Evolutionary conservation across 331 rosid genomes (phyloP).

Genomic region (Telfairia occidentalis): DNA sequence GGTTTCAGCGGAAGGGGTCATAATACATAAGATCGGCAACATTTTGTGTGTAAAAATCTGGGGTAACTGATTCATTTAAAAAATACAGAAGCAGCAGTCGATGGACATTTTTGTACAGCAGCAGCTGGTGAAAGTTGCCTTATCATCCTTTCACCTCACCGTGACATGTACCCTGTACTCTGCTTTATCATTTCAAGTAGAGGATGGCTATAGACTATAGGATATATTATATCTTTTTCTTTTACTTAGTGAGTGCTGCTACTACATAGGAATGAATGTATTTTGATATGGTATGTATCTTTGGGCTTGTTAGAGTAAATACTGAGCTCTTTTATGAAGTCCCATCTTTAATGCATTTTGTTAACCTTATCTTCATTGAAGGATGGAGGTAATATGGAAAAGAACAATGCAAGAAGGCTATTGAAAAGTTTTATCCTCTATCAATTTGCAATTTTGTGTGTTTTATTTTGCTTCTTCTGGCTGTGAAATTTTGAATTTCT

Average conservation of each 20-base stretch:
- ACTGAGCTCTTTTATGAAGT: neutral
- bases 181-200: constrained; percentile 15
- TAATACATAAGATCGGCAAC: constrained; percentile 20
- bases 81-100: constrained; percentile 9
- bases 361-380: neutral
- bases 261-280: constrained; percentile 7
- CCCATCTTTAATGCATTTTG: neutral
- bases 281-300: constrained; percentile 5
- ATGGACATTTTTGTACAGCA: constrained; percentile 14
- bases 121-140: constrained; percentile 39
- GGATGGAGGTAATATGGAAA: neutral
- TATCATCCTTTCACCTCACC: constrained; percentile 61
- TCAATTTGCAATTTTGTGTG: neutral
- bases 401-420: neutral
- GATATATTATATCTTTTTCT: neutral
- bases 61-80: constrained; percentile 27
- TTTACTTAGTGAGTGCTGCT: neutral
- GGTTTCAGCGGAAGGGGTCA: constrained; percentile 69
- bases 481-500: neutral
- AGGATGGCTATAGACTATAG: constrained; percentile 1
- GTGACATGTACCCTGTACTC: constrained; percentile 78
- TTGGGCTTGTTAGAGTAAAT: neutral
- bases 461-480: neutral
- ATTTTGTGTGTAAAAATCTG: constrained; percentile 19
- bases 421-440: neutral